Evolutionary conservation across 768 basidiomycete genomes (phyloP).

Genomic region (Hericium rajendrae): DNA sequence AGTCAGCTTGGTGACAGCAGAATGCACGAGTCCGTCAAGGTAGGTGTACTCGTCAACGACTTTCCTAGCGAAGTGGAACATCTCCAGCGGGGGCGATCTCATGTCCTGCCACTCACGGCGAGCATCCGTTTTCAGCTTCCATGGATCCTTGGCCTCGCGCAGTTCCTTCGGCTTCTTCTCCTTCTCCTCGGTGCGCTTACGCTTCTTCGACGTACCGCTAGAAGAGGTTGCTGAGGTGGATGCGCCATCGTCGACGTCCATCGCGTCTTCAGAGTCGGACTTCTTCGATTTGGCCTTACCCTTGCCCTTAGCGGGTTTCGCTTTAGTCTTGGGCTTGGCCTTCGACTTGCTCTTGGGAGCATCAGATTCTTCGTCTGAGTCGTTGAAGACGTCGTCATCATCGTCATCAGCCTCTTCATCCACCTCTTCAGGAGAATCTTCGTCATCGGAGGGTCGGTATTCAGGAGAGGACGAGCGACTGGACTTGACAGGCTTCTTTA

Average conservation of each 20-base stretch:
- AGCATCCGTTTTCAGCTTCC: conserved; percentile 62
- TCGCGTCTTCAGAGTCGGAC: conserved; percentile 29
- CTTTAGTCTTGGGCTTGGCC: conserved; percentile 17
- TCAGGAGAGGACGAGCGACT: conserved; percentile 14
- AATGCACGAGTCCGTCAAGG: conserved; percentile 68
- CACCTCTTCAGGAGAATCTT: neutral
- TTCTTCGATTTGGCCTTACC: conserved; percentile 13
- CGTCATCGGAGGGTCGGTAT: conserved; percentile 23
- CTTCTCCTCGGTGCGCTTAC: conserved; percentile 24
- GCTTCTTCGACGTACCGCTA: conserved; percentile 29
- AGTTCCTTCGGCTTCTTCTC: conserved; percentile 24
- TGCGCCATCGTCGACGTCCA: conserved; percentile 48
- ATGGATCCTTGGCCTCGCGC: conserved; percentile 58
- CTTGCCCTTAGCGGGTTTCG: conserved; percentile 19
- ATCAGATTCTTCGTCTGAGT: conserved; percentile 30
- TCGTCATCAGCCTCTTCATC: conserved; percentile 17
- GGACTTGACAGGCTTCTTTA: conserved; percentile 7
- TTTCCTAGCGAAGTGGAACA: conserved; percentile 85
- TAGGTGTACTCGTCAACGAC: conserved; percentile 96
- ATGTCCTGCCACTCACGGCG: conserved; percentile 69
- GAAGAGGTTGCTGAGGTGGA: conserved; percentile 27
- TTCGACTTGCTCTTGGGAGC: conserved; percentile 23
- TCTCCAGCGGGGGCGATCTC: conserved; percentile 78
- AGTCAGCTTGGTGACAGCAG: conserved; percentile 66
- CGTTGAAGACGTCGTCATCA: conserved; percentile 16